Evolutionary conservation across 1,284 basidiomycete species (phyloP).

Genomic region (Marasmius fiardii): DNA sequence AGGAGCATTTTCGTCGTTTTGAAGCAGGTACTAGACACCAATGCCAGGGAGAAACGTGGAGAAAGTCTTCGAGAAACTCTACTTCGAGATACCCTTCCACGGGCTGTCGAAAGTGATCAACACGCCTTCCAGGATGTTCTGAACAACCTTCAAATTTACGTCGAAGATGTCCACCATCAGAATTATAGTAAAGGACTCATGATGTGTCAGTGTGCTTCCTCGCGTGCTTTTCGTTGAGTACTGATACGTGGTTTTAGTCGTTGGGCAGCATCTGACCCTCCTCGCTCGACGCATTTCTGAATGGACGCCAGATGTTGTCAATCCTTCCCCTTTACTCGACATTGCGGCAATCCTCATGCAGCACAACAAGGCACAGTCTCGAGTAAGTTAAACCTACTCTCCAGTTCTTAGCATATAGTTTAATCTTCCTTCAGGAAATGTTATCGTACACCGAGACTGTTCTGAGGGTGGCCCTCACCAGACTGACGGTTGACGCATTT

Average conservation of each 20-base stretch:
- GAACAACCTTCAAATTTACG: constrained; percentile 51
- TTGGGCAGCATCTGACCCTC: constrained; percentile 49
- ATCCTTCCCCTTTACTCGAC: constrained; percentile 52
- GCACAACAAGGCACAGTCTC: constrained; percentile 55
- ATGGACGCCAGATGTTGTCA: constrained; percentile 39
- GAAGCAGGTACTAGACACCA: constrained; percentile 41
- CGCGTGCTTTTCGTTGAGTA: not conserved
- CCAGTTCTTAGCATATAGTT: constrained; percentile 4
- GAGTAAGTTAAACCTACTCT: constrained; percentile 33
- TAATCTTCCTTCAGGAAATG: constrained; percentile 44
- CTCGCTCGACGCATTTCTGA: constrained; percentile 57
- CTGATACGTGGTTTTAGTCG: constrained; percentile 34
- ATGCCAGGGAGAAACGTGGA: constrained; percentile 28
- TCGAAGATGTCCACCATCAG: constrained; percentile 53
- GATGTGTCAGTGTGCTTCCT: constrained; percentile 40
- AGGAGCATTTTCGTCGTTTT: constrained; percentile 52
- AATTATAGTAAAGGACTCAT: constrained; percentile 48
- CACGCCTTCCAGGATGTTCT: constrained; percentile 45
- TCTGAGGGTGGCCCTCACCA: constrained; percentile 47
- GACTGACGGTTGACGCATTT: constrained; percentile 43
- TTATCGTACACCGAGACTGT: constrained; percentile 54
- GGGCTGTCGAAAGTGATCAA: constrained; percentile 46
- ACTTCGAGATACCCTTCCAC: constrained; percentile 50
- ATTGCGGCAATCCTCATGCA: constrained; percentile 51
- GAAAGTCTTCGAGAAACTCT: constrained; percentile 47